phyloP scores from a whole-genome alignment of 192 early-diverging fungal genomes.

The Dissophora globulifera region DNA sequence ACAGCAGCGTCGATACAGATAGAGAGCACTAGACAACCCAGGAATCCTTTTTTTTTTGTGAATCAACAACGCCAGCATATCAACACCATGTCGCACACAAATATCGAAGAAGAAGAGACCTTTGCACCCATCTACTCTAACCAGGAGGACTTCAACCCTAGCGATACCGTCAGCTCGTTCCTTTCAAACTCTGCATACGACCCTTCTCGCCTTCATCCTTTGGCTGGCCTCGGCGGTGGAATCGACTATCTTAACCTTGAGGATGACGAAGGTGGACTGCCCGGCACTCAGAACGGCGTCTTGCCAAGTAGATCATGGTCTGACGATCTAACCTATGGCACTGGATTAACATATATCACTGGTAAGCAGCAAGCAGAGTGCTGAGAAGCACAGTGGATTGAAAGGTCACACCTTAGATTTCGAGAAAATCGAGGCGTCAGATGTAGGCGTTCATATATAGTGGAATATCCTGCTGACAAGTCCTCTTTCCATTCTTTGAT shows the following conservation, averaged over 20 bases:
- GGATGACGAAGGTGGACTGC: conserved; percentile 27
- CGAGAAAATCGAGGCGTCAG: too few relatives aligned
- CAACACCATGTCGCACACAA: conserved; percentile 37
- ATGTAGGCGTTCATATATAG: too few relatives aligned
- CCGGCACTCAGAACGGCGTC: conserved; percentile 55
- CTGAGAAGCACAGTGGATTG: too few relatives aligned
- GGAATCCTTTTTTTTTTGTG: too few relatives aligned
- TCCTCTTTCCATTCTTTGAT: too few relatives aligned
- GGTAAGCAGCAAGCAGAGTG: too few relatives aligned
- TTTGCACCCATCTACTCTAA: conserved; percentile 48
- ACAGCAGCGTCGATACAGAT: too few relatives aligned
- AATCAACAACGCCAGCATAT: too few relatives aligned
- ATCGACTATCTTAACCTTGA: conserved; percentile 68
- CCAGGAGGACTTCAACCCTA: conserved; percentile 55
- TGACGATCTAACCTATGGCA: conserved; percentile 88
- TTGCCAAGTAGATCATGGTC: conserved; percentile 80
- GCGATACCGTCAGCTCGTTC: conserved; percentile 63
- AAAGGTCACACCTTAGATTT: too few relatives aligned
- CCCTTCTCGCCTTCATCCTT: conserved; percentile 57
- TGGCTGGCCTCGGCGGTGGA: conserved; percentile 64
- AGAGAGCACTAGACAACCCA: too few relatives aligned
- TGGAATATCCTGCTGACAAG: too few relatives aligned
- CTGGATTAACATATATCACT: conserved; percentile 80
- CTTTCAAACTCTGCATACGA: conserved; percentile 56
- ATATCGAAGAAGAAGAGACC: conserved; percentile 50